phyloP scores from a whole-genome alignment of 2,329 filamentous ascomycete species.

The Sordariomycetes sp. region DNA sequence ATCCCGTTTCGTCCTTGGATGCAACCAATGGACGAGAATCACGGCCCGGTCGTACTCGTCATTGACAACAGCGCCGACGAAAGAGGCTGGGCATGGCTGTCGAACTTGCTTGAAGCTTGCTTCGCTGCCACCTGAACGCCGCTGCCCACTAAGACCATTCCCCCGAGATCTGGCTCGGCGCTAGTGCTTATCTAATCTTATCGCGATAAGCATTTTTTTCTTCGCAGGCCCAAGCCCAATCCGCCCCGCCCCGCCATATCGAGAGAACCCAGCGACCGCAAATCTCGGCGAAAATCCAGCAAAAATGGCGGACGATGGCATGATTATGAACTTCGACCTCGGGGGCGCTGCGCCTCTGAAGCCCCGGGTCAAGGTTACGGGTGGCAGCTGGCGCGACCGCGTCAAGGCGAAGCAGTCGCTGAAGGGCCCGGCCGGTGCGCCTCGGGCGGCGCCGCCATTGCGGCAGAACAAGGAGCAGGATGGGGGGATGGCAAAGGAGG shows the following conservation, averaged over 20 bases:
- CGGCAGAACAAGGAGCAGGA: conserved; percentile 13
- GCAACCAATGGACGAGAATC: no score
- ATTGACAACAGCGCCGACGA: no score
- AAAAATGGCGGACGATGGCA: conserved; percentile 84
- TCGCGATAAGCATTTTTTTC: conserved; percentile 2
- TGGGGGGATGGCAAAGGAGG: conserved; percentile 8
- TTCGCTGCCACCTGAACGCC: no score
- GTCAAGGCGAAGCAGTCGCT: conserved; percentile 47
- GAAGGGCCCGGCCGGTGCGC: conserved; percentile 5
- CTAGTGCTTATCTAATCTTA: conserved; percentile 5
- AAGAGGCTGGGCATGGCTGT: no score
- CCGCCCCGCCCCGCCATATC: not conserved
- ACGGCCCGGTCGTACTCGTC: no score
- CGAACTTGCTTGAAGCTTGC: no score
- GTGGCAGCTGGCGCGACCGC: conserved; percentile 88
- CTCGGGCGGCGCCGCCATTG: not conserved
- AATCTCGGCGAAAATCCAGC: conserved; percentile 1
- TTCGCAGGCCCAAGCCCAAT: not conserved
- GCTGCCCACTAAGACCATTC: not conserved
- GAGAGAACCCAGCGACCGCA: not conserved
- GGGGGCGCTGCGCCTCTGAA: conserved; percentile 57
- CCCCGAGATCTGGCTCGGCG: not conserved
- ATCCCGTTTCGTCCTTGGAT: no score
- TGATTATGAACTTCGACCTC: conserved; percentile 87
- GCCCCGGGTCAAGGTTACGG: conserved; percentile 60